Conservation (phyloP, 495 filamentous ascomycete genomes). For the Hypoxylon intermedium region DNA sequence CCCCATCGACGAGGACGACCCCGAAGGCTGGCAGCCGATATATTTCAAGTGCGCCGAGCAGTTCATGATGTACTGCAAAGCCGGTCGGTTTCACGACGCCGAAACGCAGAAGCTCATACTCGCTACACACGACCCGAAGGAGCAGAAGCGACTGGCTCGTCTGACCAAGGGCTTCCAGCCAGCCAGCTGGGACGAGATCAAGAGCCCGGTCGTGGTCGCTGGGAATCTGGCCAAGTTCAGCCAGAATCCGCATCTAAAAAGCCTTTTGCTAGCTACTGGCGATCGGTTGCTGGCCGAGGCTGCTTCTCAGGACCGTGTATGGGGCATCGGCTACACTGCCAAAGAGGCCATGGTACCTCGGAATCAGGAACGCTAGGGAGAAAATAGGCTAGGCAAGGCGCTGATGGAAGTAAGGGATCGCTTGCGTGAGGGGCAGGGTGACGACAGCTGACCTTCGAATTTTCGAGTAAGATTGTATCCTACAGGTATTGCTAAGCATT, state of each 20-base stretch:
- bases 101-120: constrained; percentile 35
- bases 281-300: constrained; percentile 42
- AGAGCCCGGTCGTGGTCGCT: constrained; percentile 41
- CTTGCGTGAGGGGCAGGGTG: constrained; percentile 19
- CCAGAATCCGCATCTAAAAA: constrained; percentile 40
- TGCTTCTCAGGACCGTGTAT: constrained; percentile 41
- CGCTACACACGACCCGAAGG: constrained; percentile 34
- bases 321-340: constrained; percentile 47
- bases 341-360: constrained; percentile 37
- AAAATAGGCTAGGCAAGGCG: constrained; percentile 43
- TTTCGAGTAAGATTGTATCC: not conserved
- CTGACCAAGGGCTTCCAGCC: constrained; percentile 36
- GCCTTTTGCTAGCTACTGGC: constrained; percentile 40
- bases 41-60: constrained; percentile 46
- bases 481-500: not conserved
- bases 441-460: not conserved
- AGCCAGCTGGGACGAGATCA: constrained; percentile 32
- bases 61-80: constrained; percentile 52
- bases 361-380: constrained; percentile 34
- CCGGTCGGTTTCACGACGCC: constrained; percentile 38
- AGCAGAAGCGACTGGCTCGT: constrained; percentile 43
- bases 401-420: constrained; percentile 41
- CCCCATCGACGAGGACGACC: constrained; percentile 31
- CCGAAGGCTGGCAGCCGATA: constrained; percentile 26
- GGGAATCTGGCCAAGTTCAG: constrained; percentile 46